phyloP scores from a whole-genome alignment of 2,329 filamentous ascomycete genomes.

The Acrodontium crateriforme region DNA sequence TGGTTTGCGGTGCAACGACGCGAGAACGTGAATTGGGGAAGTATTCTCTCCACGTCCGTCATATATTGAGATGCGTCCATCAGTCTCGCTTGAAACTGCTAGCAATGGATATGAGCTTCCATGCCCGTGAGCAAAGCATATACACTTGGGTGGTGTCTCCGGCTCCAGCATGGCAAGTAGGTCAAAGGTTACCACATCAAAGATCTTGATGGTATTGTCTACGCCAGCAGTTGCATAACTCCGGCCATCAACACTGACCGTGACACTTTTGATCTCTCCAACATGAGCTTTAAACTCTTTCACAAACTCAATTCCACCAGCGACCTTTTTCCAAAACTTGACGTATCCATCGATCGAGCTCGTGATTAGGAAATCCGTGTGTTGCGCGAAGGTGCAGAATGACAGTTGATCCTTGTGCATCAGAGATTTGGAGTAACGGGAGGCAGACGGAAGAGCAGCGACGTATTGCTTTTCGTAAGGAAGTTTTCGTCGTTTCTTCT shows the following conservation, averaged over 20 bases:
- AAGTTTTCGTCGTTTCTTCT: conserved; percentile 77
- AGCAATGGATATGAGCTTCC: conserved; percentile 79
- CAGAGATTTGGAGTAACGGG: conserved; percentile 82
- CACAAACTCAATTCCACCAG: conserved; percentile 82
- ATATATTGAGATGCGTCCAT: conserved; percentile 64
- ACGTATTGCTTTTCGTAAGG: conserved; percentile 93
- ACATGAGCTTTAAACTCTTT: conserved; percentile 92
- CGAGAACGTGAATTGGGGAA: conserved; percentile 62
- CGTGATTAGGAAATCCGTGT: conserved; percentile 91
- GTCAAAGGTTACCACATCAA: conserved; percentile 54
- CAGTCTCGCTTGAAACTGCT: conserved; percentile 64
- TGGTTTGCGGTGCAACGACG: conserved; percentile 64
- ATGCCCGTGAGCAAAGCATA: conserved; percentile 85
- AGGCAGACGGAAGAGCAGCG: conserved; percentile 67
- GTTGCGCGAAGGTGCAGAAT: conserved; percentile 75
- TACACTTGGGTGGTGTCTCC: conserved; percentile 57
- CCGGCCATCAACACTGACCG: conserved; percentile 74
- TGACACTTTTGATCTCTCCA: conserved; percentile 71
- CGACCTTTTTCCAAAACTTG: conserved; percentile 97
- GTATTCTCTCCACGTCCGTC: conserved; percentile 77
- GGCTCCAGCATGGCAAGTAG: conserved; percentile 70
- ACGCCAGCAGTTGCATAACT: conserved; percentile 81
- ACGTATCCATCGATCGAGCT: conserved; percentile 90
- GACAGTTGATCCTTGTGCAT: conserved; percentile 96
- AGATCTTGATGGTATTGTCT: conserved; percentile 69